Base-by-base conservation (phyloP, 164 flowering plant species). In the Chimonanthus salicifolius region DNA sequence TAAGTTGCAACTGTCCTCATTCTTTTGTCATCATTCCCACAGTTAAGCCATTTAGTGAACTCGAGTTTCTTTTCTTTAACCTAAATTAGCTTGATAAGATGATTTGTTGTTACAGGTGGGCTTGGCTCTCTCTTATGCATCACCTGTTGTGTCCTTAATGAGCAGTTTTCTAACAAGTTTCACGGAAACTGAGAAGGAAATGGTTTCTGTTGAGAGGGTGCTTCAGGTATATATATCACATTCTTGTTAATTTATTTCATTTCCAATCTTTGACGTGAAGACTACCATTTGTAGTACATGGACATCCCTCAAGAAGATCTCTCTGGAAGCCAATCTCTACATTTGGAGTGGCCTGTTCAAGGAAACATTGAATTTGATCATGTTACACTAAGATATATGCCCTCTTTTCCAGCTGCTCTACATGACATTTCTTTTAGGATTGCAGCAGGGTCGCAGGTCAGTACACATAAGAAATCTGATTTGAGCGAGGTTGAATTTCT, bases 161-260 rank as follows among this genome's bases (percentile, higher is more conserved):
- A 92, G 99, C 70, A 89, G 87, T 77, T 92, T 93, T 71, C 83
- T 95, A 69, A 80, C 99, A 68, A 93, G 99, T 80, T 93, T 91
- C 77, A 89, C 98, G 47, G 99, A 95, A 80, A 93, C 98, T 11
- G 99, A 95, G 78, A 95, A 95, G 84, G 99, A 95, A 84, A 91
- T 95, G 98, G 97, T 95, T 82, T 85, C 98, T 60, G 81, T 95
- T 74, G 99, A 95, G 80, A 87, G 98, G 81, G 89, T 86, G 65
- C 88, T 92, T 73, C 90, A 93, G 92, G 99, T 88, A 83, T 15
- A 48, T 64, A 50, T 18, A 64, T 15, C 13, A 64, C 11, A 16
- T 70, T 60, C 68, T 49, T 18, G 50, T 68, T 49, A 5, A 13
- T 71, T 49, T 62, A 48, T 58, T 73, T 70, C n/a, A 69, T 7